Base-by-base conservation (phyloP, 352 stramenopile species). In the Globisporangium takayamanum region DNA sequence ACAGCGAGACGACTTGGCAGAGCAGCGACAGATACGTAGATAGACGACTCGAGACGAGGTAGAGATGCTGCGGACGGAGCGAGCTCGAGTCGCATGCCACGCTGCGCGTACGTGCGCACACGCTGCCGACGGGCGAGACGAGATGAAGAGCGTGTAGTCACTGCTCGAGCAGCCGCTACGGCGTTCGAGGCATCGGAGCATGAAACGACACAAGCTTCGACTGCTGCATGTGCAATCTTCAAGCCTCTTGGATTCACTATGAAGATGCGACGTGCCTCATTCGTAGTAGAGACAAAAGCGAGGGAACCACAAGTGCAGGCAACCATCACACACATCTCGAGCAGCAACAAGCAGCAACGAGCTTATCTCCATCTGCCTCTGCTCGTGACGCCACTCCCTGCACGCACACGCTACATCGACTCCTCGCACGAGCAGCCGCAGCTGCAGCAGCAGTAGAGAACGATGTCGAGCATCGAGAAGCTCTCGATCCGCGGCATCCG, bases 401-500 rank as follows among this genome's bases (percentile, higher is more conserved):
- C 41, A 1, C 15, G 41, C 41, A 8, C 18, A 12, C 33, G 5
- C 33, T 39, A 1, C 6, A 39, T 39, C 5, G 7, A 39, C 33
- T 5, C 33, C 44, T 16, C 6, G 44, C 44, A 26, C n/a, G 3
- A 4, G 25, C 5, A 14, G 41, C 49, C 41, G 28, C 5, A 33
- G 28, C 28, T 33, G 33, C 7, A 39, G 33, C 10, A 12, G 33
- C 33, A 7, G 1, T 10, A 39, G 33, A 10, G 33, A 33, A 20
- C 59, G 11, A 99, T 99, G 97, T 95, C 97, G 42, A 98, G 86
- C 44, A 98, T 99, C 64, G 87, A 98, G 66, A 99, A 99, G 88
- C 83, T 99, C 26, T 98, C 95, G 53, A 98, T 99, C 76, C 88
- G 97, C 53, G 97, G 97, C 55, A 98, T 99, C 57, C 88, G 97